phyloP scores from a whole-genome alignment of 108 stramenopile genomes.

The Nitzschia palea region DNA sequence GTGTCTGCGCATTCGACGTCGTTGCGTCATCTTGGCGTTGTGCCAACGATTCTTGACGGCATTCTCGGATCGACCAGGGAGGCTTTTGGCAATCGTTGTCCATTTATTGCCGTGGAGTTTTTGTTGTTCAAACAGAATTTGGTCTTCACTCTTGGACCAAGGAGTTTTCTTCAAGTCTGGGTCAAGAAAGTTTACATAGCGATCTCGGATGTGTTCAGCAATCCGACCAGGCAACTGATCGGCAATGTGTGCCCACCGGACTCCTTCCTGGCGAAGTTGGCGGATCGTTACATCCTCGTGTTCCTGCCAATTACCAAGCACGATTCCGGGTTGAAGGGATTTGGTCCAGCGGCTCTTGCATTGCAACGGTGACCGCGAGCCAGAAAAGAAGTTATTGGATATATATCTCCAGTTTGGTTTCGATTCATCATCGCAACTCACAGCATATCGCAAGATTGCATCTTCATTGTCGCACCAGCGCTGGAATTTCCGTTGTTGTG shows the following conservation, averaged over 20 bases:
- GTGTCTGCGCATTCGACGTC: slow-evolving; percentile 3
- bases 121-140: slow-evolving; percentile 65
- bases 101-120: slow-evolving; percentile 73
- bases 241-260: slow-evolving; percentile 75
- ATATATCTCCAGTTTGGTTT: slow-evolving; percentile 29
- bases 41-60: slow-evolving; percentile 94
- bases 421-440: slow-evolving; percentile 1
- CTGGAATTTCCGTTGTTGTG: slow-evolving; percentile 17
- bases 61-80: slow-evolving; percentile 94
- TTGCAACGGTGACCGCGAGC: slow-evolving; percentile 68
- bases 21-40: slow-evolving; percentile 57
- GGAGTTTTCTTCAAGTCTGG: slow-evolving; percentile 77
- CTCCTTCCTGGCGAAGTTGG: slow-evolving; percentile 34
- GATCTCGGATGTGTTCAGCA: slow-evolving; percentile 93
- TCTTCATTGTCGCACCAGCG: slow-evolving; percentile 45
- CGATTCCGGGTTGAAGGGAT: slow-evolving; percentile 82
- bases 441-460: slow-evolving; percentile 23
- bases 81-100: slow-evolving; percentile 84
- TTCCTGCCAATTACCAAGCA: slow-evolving; percentile 80
- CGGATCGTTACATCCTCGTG: slow-evolving; percentile 79
- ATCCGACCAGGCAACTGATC: slow-evolving; percentile 84
- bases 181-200: slow-evolving; percentile 92
- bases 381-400: slow-evolving; percentile 35
- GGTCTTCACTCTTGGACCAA: slow-evolving; percentile 86
- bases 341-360: slow-evolving; percentile 94